These are phyloP conservation scores for Tylopilus plumbeoviolaceoides DNA, from an alignment of 768 basidiomycete genomes.

Conservation along the genomic window DNA sequence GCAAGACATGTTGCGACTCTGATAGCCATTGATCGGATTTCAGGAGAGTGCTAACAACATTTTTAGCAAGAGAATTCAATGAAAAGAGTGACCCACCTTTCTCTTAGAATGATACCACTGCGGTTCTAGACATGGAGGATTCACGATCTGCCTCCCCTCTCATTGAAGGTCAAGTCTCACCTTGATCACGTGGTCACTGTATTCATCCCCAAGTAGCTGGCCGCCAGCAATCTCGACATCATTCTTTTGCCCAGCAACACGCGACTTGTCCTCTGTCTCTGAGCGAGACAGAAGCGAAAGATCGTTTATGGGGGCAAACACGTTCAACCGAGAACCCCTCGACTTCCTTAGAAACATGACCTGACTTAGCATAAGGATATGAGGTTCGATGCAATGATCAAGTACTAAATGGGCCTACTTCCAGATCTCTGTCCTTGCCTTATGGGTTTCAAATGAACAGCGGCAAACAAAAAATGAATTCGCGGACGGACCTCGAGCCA, in stretches of 20 bases:
- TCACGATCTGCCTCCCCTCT: not conserved
- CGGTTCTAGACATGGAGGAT: constrained; percentile 58
- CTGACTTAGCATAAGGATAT: constrained; percentile 49
- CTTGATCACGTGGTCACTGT: constrained; percentile 90
- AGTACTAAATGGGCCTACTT: constrained; percentile 53
- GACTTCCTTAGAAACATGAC: constrained; percentile 81
- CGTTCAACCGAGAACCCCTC: constrained; percentile 72
- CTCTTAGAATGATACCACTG: constrained; percentile 88
- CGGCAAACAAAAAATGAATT: not conserved
- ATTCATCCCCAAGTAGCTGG: constrained; percentile 90
- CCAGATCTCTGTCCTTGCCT: constrained; percentile 87
- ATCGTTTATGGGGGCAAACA: constrained; percentile 92
- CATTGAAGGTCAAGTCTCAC: constrained; percentile 36
- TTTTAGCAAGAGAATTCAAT: constrained; percentile 1
- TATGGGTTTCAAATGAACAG: not conserved
- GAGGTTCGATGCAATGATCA: not conserved
- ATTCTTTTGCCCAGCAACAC: constrained; percentile 67
- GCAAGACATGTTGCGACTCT: constrained; percentile 60
- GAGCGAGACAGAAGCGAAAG: constrained; percentile 76
- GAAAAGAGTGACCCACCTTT: constrained; percentile 51
- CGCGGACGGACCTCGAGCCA: constrained; percentile 69
- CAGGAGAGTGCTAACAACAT: constrained; percentile 59
- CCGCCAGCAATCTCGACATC: constrained; percentile 75
- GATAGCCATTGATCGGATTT: constrained; percentile 93
- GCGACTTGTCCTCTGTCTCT: constrained; percentile 50